Evolutionary conservation across 1,284 basidiomycete species (phyloP), one percentile per base, ranked within the genome.

Genomic region (Flammula alnicola): DNA sequence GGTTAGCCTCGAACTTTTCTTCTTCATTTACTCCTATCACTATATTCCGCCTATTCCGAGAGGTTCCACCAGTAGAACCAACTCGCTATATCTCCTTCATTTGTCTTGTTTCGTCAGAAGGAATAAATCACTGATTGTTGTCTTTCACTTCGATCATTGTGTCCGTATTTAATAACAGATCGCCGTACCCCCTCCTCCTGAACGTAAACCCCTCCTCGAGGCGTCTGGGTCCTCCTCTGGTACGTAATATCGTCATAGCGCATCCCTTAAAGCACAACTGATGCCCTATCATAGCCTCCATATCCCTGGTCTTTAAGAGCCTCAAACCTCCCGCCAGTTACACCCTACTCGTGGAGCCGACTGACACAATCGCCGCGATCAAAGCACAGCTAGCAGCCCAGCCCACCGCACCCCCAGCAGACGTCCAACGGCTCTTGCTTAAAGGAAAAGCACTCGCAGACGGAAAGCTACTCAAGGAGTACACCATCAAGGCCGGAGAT

Each of bases 381-480:
- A 98, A 97, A 69, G 61, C 75, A 2, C 80, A 81, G 52, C 82
- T 93, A 50, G 57, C 87, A 12, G 63, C 80, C 1, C 75, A 84
- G 47, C 76, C 84, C 1, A 72, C 77, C 37, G 82, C 86, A 2
- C 88, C 91, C 0, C 80, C 87, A 6, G 82, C 86, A 40, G 81
- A 88, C 63, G 76, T 79, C 16, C 93, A 96, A 69, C 79, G 95
- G 2, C 80, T 95, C 5, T 75, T 98, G 7, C 78, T 95, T 50
- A 96, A 95, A 70, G 95, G 95, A 50, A 98, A 98, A 68, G 93
- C 89, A 0, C 80, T 97, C 54, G 85, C 83, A 19, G 94, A 96
- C 71, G 75, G 72, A 31, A 95, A 94, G 67, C 80, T 98, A 5
- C 72, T 97, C 33, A 86, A 88, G 64, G 95, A 97, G 66, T 98